Base-by-base conservation (phyloP, 2,329 filamentous ascomycete species). In the Xylariaceae sp. region DNA sequence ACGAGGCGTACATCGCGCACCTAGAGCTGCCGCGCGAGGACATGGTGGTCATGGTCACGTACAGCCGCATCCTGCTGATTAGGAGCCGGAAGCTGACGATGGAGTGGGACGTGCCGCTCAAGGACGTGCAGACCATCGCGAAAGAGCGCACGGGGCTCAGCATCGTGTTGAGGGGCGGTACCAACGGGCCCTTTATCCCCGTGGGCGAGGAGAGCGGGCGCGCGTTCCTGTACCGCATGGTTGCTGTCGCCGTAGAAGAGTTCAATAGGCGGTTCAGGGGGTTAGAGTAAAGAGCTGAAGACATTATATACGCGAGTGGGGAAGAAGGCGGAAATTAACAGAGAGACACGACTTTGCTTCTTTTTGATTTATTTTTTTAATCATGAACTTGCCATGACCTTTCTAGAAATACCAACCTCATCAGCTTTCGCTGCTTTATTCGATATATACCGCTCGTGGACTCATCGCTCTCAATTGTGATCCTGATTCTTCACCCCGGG, bases 71-170 rank as follows among this genome's bases (percentile, higher is more conserved):
- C 61, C 81, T 98, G 74, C 79, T 97, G 42, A 87, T 98, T 48
- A 80, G 89, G 53, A 89, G 87, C 38, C 86, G 89, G 69, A 85
- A 85, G 59, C 73, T 98, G 56, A 83, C 81, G 39, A 90, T 83
- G 15, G 91, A 97, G 66, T 98, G 93, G 93, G 93, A 98, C 58
- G 89, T 97, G 9, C 87, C 89, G 19, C 74, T 98, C 51, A 96
- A 93, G 60, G 93, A 98, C 62, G 81, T 98, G 16, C 90, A 97
- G 72, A 97, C 90, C 0, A 97, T 98, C 51, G 87, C 85, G 34
- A 98, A 97, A 71, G 94, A 98, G 73, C 75, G 93, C 39, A 98
- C 93, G 0, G 94, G 93, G 0, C 81, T 98, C 67, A 90, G 87
- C 52, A 79, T 98, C 48, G 84, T 87, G 35, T 69, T 97, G 51